These are phyloP conservation scores for Eragrostis tef DNA, from an alignment of 202 grass and related monocot species.

Conservation along the genomic window DNA sequence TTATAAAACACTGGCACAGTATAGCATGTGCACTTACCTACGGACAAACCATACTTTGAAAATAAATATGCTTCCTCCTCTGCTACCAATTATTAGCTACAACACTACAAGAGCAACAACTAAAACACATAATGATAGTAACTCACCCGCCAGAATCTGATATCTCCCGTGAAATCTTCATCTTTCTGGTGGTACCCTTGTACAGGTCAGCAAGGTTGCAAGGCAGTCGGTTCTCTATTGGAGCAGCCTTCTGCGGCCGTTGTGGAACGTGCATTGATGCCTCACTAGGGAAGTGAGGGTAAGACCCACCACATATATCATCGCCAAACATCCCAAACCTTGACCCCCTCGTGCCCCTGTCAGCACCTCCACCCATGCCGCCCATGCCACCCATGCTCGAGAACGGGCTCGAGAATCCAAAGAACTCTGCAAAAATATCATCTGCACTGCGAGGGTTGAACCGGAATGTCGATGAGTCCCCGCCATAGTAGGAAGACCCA, in stretches of 20 bases:
- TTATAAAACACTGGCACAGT: not conserved
- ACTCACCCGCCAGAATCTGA: conserved; percentile 59
- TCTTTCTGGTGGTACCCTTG: conserved; percentile 65
- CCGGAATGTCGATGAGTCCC: conserved; percentile 52
- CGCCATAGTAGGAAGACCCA: conserved; percentile 51
- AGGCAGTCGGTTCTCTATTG: conserved; percentile 65
- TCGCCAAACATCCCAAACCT: conserved; percentile 64
- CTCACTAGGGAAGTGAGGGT: conserved; percentile 50
- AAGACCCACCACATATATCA: conserved; percentile 59
- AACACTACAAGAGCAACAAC: conserved; percentile 4
- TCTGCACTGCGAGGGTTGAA: conserved; percentile 81
- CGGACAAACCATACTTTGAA: not conserved
- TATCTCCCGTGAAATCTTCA: conserved; percentile 73
- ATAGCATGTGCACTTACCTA: not conserved
- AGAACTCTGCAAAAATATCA: conserved; percentile 83
- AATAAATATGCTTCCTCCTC: conserved; percentile 13
- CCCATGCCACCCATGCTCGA: conserved; percentile 53
- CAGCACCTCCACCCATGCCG: conserved; percentile 45
- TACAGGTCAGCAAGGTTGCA: conserved; percentile 71
- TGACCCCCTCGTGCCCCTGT: conserved; percentile 52
- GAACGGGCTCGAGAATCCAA: conserved; percentile 72
- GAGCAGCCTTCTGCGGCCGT: conserved; percentile 53
- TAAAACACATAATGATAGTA: conserved; percentile 9
- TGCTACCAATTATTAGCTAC: not conserved
- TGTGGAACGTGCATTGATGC: conserved; percentile 51